phyloP scores from a whole-genome alignment of 164 flowering plant species.

The Warburgia ugandensis region DNA sequence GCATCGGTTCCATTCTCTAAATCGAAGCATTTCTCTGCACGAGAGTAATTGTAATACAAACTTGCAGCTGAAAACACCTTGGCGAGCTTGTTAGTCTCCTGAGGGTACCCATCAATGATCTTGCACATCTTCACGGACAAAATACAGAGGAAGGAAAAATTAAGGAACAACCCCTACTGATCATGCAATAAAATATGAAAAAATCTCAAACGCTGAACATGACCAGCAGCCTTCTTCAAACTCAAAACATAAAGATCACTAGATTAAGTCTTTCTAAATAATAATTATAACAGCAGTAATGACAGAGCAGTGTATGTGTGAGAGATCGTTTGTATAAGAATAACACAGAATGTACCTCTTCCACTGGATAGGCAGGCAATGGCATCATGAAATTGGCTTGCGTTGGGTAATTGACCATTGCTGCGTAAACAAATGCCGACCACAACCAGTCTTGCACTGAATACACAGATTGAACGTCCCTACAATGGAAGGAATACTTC shows the following conservation, averaged over 20 bases:
- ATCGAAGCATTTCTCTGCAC: constrained; percentile 40
- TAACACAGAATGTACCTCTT: constrained; percentile 20
- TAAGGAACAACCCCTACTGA: too few species aligned
- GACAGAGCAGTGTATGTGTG: too few species aligned
- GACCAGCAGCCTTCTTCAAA: too few species aligned
- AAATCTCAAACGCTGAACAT: too few species aligned
- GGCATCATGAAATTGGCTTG: constrained; percentile 48
- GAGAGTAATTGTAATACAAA: constrained; percentile 47
- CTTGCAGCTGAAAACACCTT: constrained; percentile 50
- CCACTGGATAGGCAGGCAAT: constrained; percentile 44
- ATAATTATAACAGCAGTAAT: too few species aligned
- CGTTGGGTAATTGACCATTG: constrained; percentile 58
- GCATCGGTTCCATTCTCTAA: constrained; percentile 31
- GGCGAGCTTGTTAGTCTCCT: constrained; percentile 27
- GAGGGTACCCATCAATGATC: constrained; percentile 37
- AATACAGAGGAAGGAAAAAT: neutral
- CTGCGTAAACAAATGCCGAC: constrained; percentile 46
- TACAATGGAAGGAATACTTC: constrained; percentile 6
- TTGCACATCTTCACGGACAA: constrained; percentile 41
- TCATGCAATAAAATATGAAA: too few species aligned
- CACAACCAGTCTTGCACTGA: constrained; percentile 40
- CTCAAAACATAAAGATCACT: too few species aligned
- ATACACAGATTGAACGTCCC: constrained; percentile 23
- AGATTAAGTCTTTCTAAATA: too few species aligned
- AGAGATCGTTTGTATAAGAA: neutral